Evolutionary conservation across 2,329 filamentous ascomycete species (phyloP).

Genomic region (Didymosphaeria variabile): DNA sequence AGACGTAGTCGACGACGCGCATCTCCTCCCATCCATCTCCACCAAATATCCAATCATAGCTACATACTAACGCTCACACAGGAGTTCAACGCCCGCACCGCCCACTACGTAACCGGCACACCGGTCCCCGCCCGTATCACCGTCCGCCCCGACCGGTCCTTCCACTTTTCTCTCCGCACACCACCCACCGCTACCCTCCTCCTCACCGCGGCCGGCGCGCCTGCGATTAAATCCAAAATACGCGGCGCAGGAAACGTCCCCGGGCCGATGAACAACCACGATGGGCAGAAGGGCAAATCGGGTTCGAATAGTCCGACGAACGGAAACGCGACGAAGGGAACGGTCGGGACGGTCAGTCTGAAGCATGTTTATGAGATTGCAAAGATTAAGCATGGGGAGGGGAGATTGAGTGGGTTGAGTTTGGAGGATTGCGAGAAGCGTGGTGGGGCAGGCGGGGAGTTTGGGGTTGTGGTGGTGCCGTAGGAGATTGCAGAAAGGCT

Average conservation of each 20-base stretch:
- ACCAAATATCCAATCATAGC: no score
- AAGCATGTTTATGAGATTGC: constrained; percentile 99
- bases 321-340: constrained; percentile 74
- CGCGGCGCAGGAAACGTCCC: constrained; percentile 70
- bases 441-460: constrained; percentile 63
- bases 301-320: constrained; percentile 41
- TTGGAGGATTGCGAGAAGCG: constrained; percentile 83
- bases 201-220: constrained; percentile 80
- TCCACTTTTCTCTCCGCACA: constrained; percentile 91
- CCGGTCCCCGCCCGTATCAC: constrained; percentile 91
- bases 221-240: constrained; percentile 77
- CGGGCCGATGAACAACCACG: constrained; percentile 54
- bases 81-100: constrained; percentile 97
- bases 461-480: constrained; percentile 60
- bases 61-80: constrained; percentile 49
- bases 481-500: constrained; percentile 26
- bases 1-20: no score
- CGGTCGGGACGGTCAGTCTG: constrained; percentile 83
- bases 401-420: constrained; percentile 70
- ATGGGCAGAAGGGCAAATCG: constrained; percentile 49
- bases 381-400: constrained; percentile 79
- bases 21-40: not conserved
- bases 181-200: constrained; percentile 93
- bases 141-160: constrained; percentile 91
- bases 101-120: constrained; percentile 81